phyloP scores from a whole-genome alignment of 2,329 filamentous ascomycete genomes.

The Ophiocordyceps camponoti-floridani region DNA sequence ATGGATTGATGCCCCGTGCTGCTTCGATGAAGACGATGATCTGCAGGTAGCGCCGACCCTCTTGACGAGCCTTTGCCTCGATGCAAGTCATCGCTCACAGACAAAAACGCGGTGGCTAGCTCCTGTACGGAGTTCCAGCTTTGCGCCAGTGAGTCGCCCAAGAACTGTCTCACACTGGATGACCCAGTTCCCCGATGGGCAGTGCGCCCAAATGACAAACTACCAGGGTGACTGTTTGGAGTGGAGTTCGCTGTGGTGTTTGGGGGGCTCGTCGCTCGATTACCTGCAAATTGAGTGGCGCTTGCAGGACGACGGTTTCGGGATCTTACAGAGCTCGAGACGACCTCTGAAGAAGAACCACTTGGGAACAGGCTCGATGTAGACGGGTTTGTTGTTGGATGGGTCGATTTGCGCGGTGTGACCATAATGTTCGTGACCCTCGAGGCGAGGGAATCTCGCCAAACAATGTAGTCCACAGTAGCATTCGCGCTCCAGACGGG shows the following conservation, averaged over 20 bases:
- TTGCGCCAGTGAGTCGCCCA: constrained; percentile 32
- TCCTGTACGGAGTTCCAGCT: constrained; percentile 38
- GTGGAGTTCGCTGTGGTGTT: constrained; percentile 6
- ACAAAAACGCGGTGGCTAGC: constrained; percentile 27
- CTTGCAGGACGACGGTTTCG: constrained; percentile 29
- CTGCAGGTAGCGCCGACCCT: constrained; percentile 7
- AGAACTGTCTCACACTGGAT: constrained; percentile 17
- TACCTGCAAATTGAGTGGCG: constrained; percentile 10
- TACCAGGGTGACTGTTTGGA: constrained; percentile 17
- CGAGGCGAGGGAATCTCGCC: constrained; percentile 13
- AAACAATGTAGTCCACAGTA: not conserved
- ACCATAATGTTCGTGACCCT: constrained; percentile 18
- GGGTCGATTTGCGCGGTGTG: constrained; percentile 12
- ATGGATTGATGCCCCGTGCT: constrained; percentile 4
- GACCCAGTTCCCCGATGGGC: not conserved
- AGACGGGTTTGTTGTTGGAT: constrained; percentile 19
- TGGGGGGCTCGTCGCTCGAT: constrained; percentile 8
- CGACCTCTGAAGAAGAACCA: constrained; percentile 16
- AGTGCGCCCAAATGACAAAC: not conserved
- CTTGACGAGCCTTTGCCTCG: not conserved
- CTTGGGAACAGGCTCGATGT: constrained; percentile 26
- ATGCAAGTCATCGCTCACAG: constrained; percentile 8
- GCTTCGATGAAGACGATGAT: constrained; percentile 5
- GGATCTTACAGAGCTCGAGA: constrained; percentile 23
- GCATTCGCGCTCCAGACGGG: not conserved